Conservation (phyloP, 108 stramenopile species). For the Cylindrotheca closterium region DNA sequence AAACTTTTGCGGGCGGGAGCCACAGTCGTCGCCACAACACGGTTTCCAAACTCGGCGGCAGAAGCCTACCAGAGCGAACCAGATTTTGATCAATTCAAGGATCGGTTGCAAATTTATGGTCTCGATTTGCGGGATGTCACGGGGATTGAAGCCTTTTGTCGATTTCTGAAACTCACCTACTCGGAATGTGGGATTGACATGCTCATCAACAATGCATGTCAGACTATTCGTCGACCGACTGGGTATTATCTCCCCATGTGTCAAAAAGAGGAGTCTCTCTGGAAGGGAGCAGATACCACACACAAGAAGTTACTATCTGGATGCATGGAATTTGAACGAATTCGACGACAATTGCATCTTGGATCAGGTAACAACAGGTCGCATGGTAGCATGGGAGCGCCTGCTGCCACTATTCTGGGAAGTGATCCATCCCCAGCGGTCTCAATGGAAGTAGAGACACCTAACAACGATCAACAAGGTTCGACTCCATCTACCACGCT, state of each 20-base stretch:
- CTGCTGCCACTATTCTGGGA: not conserved
- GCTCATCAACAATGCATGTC: slow-evolving; percentile 92
- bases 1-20: slow-evolving; percentile 79
- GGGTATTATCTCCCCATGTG: slow-evolving; percentile 81
- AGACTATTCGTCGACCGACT: slow-evolving; percentile 85
- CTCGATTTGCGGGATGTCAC: slow-evolving; percentile 85
- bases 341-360: slow-evolving; percentile 49
- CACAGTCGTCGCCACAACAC: slow-evolving; percentile 79
- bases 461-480: not conserved
- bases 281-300: slow-evolving; percentile 51
- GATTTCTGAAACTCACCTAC: slow-evolving; percentile 64
- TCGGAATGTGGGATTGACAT: slow-evolving; percentile 73
- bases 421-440: not conserved
- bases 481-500: not conserved
- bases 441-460: too few relatives aligned
- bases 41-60: slow-evolving; percentile 84
- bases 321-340: slow-evolving; percentile 68
- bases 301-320: slow-evolving; percentile 60
- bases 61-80: slow-evolving; percentile 53
- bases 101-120: slow-evolving; percentile 72
- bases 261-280: slow-evolving; percentile 62
- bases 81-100: slow-evolving; percentile 62
- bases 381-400: not conserved
- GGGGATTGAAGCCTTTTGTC: slow-evolving; percentile 79
- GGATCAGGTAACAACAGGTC: slow-evolving; percentile 30